Conservation (phyloP, 768 basidiomycete genomes). For the Tremella fuciformis region DNA sequence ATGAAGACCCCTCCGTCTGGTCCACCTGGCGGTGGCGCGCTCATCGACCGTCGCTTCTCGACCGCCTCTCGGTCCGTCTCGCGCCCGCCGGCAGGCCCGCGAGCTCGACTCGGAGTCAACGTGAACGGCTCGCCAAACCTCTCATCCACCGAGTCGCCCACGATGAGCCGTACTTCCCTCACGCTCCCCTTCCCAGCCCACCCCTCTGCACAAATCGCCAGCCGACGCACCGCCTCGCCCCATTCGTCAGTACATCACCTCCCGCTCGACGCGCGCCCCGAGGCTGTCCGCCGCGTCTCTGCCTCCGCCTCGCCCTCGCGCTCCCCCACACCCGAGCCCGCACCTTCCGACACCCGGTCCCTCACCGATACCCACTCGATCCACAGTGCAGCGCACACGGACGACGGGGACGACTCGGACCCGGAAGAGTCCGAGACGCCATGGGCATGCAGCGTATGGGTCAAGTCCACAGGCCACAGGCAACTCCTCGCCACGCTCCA, state of each 20-base stretch:
- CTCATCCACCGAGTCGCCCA: slow-evolving; percentile 1
- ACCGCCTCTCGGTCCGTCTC: slow-evolving; percentile 10
- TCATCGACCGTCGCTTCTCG: slow-evolving; percentile 14
- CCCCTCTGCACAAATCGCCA: background rate
- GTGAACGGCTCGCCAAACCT: background rate
- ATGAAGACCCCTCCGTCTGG: slow-evolving; percentile 5
- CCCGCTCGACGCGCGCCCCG: slow-evolving; percentile 31
- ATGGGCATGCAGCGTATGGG: slow-evolving; percentile 69
- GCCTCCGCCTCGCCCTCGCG: slow-evolving; percentile 22
- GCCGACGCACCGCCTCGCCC: slow-evolving; percentile 4
- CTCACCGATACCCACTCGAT: slow-evolving; percentile 1
- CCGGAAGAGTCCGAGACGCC: slow-evolving; percentile 96
- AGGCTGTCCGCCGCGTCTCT: slow-evolving; percentile 27
- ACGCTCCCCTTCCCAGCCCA: slow-evolving; percentile 12
- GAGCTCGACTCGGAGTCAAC: background rate
- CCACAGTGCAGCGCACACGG: slow-evolving; percentile 3
- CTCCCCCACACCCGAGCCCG: slow-evolving; percentile 15
- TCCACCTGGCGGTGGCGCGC: slow-evolving; percentile 1
- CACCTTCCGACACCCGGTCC: background rate
- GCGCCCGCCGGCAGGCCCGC: background rate
- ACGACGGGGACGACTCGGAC: slow-evolving; percentile 74
- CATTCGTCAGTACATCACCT: slow-evolving; percentile 10
- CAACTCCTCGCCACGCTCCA: slow-evolving; percentile 75
- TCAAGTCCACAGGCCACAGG: slow-evolving; percentile 41
- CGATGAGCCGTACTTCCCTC: slow-evolving; percentile 4